Conservation (phyloP, 257 asterid genomes). For the Nicotiana tabacum region DNA sequence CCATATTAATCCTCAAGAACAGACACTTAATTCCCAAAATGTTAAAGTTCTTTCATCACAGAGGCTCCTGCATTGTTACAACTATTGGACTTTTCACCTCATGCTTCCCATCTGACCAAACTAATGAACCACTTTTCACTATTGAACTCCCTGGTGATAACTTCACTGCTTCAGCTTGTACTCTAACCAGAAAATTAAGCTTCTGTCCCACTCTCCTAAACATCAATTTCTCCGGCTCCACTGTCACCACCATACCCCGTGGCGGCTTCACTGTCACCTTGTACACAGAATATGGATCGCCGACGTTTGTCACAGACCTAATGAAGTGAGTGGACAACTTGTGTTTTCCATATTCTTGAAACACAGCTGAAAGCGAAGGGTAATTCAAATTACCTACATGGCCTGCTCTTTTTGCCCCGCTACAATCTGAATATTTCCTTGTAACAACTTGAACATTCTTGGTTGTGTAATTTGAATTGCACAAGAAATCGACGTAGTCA, state of each 20-base stretch:
- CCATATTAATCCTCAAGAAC: neutral
- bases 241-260: conserved; percentile 44
- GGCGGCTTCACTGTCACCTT: conserved; percentile 48
- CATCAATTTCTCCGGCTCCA: conserved; percentile 54
- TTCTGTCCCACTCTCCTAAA: conserved; percentile 83
- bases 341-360: conserved; percentile 61
- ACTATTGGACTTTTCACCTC: conserved; percentile 57
- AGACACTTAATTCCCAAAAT: neutral
- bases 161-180: conserved; percentile 45
- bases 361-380: conserved; percentile 66
- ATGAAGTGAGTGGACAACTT: conserved; percentile 76
- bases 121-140: conserved; percentile 63
- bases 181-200: conserved; percentile 70
- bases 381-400: conserved; percentile 76
- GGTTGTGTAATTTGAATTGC: conserved; percentile 67
- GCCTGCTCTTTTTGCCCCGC: conserved; percentile 68
- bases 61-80: conserved; percentile 80
- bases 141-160: conserved; percentile 61
- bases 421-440: conserved; percentile 48
- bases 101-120: conserved; percentile 85
- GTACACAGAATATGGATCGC: conserved; percentile 48
- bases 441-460: conserved; percentile 53
- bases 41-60: conserved; percentile 17
- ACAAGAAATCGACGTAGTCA: conserved; percentile 71
- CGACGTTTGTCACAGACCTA: conserved; percentile 71